Evolutionary conservation across 139 green algal genomes (phyloP), one percentile per base, ranked within the genome.

Genomic region (Chlorella sp.): DNA sequence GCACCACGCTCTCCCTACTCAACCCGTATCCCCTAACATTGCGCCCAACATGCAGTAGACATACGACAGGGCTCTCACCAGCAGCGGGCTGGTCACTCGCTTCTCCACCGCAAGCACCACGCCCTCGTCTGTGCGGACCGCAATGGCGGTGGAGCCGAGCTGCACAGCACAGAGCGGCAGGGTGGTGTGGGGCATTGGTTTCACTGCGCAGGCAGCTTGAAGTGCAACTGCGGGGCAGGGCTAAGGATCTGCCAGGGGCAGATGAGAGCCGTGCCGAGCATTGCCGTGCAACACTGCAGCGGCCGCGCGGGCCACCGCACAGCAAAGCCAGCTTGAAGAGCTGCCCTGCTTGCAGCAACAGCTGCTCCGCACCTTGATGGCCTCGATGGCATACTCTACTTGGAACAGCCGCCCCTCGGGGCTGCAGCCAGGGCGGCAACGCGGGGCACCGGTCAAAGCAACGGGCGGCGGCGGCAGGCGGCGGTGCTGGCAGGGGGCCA

Each of bases 371-470:
- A 97, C 94, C 92, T 99, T 99, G 91, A 99, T 99, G 25, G 97
- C 97, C 80, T 99, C 97, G 17, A 99, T 97, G 9, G 97, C 97
- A 83, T 99, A 99, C 83, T 99, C 97, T 23, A 99, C 97, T 91
- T 99, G 98, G 74, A 99, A 99, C 6, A 99, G 88, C 23, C 96
- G 92, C 1, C 96, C 96, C 68, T 96, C 96, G 39, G 96, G 87
- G 55, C 78, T 87, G 97, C 71, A 91, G 95, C 13, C 36, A 34
- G 38, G 18, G 39, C 11, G 17, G 16, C 23, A 41, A 57, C 1
- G 3, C 12, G 30, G 28, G 12, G 3, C 18, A 36, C 15, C 18
- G 70, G 32, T 76, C 57, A 68, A 57, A n/a, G 13, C 34, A 34
- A 38, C 17, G 51, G 0, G 18, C 21, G 25, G 30, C 17, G 17